Base-by-base conservation (phyloP, 2,329 filamentous ascomycete genomes). In the Gnomoniopsis sp. region DNA sequence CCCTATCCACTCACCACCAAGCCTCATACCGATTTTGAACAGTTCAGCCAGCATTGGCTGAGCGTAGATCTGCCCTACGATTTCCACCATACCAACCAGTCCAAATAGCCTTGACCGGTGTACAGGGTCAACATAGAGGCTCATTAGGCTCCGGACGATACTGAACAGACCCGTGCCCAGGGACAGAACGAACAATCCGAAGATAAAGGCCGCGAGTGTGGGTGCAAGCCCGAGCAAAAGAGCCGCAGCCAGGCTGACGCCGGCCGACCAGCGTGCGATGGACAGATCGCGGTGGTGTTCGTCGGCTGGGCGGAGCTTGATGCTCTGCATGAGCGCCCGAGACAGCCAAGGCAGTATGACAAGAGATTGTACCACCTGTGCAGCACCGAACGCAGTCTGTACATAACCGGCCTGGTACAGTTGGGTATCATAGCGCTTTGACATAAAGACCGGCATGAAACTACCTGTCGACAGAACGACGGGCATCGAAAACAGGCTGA, bases 51-150 rank as follows among this genome's bases (percentile, higher is more conserved):
- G 64, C 53, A 71, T 38, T 1, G 69, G 69, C 30, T 65, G 65
- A 3, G 66, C 64, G 36, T 70, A 71, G 6, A 70, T 60, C 22
- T 58, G 62, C 8, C 69, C 69, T 26, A 71, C 48, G 6, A 68
- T 64, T 49, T 72, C 70, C 15, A 66, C 62, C 64, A 72, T 60
- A 41, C 64, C 66, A 3, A 68, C 65, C 14, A 71, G 51, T 55
- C 67, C 71, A 53, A 70, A 72, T 8, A 72, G 65, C 2, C 69
- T 65, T 3, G 69, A 69, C 1, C 68, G 65, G 58, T 70, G 68
- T 21, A 65, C 65, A 0, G 66, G 63, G 30, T 68, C 65, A 11
- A 71, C 65, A 58, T 69, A 70, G 14, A 70, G 49, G 23, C 65
- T 69, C 69, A 71, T 68, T 10, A 70, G 52, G 44, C 69, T 71